Conservation (phyloP, 2,329 filamentous ascomycete genomes). For the Sordariomycetes sp. region DNA sequence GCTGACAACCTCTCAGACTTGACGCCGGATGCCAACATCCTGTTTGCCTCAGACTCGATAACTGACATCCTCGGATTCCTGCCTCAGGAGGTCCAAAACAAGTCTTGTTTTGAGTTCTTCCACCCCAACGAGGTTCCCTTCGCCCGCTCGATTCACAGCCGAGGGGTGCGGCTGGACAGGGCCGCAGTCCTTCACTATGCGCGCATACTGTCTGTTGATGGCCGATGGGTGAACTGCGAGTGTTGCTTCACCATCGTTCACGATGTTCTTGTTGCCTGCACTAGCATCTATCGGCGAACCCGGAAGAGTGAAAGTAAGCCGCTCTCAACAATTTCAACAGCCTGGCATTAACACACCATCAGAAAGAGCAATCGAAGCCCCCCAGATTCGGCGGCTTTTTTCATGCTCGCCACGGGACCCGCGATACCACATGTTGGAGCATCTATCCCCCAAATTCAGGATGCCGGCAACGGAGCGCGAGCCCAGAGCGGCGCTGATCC, state of each 20-base stretch:
- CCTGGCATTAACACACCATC: slow-evolving; percentile 7
- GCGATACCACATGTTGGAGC: slow-evolving; percentile 82
- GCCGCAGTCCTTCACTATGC: slow-evolving; percentile 78
- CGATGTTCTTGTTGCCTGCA: slow-evolving; percentile 79
- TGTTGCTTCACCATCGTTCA: slow-evolving; percentile 86
- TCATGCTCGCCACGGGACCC: slow-evolving; percentile 74
- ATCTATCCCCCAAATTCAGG: slow-evolving; percentile 73
- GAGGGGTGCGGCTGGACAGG: slow-evolving; percentile 70
- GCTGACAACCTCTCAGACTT: slow-evolving; percentile 48
- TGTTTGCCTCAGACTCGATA: slow-evolving; percentile 79
- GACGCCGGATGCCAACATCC: slow-evolving; percentile 64
- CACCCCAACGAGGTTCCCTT: slow-evolving; percentile 72
- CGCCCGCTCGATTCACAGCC: slow-evolving; percentile 62
- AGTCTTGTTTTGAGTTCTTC: slow-evolving; percentile 79
- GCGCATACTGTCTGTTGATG: slow-evolving; percentile 57
- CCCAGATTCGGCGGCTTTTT: slow-evolving; percentile 70
- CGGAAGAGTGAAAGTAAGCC: slow-evolving; percentile 65
- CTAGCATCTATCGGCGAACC: slow-evolving; percentile 63
- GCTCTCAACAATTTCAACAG: no score
- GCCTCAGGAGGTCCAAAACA: slow-evolving; percentile 65
- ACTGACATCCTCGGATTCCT: slow-evolving; percentile 74
- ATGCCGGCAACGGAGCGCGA: slow-evolving; percentile 58
- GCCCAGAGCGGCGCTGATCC: slow-evolving; percentile 72
- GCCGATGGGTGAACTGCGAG: slow-evolving; percentile 70
- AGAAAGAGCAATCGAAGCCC: slow-evolving; percentile 72